Conservation (phyloP, 208 protist species). For the Balamuthia mandrillaris region DNA sequence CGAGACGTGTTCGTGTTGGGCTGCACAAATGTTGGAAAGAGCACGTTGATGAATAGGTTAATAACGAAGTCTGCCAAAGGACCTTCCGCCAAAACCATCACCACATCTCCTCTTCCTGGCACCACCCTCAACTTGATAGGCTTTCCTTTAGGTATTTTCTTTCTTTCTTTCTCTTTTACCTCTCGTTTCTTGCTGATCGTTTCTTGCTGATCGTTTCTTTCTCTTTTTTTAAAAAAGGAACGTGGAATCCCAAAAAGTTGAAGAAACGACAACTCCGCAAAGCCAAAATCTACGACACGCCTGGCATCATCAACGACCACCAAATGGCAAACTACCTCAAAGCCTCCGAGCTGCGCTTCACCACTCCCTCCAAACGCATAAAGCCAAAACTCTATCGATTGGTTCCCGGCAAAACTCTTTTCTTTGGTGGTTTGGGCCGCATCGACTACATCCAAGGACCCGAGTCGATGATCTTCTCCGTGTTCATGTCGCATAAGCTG, state of each 20-base stretch:
- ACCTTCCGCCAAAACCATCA: background rate
- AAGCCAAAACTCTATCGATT: constrained; percentile 37
- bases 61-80: constrained; percentile 30
- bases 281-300: constrained; percentile 49
- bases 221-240: no score
- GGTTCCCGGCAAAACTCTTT: constrained; percentile 39
- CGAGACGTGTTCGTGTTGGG: constrained; percentile 51
- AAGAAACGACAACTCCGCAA: background rate
- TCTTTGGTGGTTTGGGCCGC: constrained; percentile 43
- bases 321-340: constrained; percentile 49
- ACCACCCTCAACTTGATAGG: constrained; percentile 56
- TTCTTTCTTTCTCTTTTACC: background rate
- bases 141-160: constrained; percentile 24
- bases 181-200: background rate
- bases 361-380: constrained; percentile 26
- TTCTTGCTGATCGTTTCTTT: no score
- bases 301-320: constrained; percentile 43
- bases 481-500: background rate
- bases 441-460: constrained; percentile 39
- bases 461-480: background rate
- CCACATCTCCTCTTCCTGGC: constrained; percentile 48
- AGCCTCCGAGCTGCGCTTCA: constrained; percentile 32
- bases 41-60: constrained; percentile 47
- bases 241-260: background rate
- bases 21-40: constrained; percentile 56